These are phyloP conservation scores for Penium margaritaceum DNA, from an alignment of 139 green algal genomes.

Conservation along the genomic window DNA sequence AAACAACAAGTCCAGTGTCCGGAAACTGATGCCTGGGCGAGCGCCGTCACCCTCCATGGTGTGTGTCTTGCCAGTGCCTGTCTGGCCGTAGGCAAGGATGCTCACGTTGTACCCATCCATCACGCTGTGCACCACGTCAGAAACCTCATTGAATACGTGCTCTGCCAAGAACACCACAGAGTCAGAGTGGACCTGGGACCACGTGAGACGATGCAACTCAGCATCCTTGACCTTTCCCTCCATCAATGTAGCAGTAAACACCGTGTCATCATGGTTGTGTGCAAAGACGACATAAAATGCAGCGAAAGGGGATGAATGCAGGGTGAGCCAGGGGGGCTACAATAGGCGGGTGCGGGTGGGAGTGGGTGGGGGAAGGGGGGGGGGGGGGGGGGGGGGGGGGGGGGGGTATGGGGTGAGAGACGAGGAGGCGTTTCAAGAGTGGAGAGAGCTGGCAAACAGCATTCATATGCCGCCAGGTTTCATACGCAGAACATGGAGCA, in stretches of 20 bases:
- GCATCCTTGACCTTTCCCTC: neutral
- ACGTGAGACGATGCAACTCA: neutral
- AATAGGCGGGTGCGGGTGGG: neutral
- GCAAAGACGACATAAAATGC: neutral
- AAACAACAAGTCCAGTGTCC: constrained; percentile 75
- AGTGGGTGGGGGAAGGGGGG: neutral
- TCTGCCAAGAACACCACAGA: neutral
- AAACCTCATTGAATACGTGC: constrained; percentile 80
- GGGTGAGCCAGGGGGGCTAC: too few relatives aligned
- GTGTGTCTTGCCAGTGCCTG: constrained; percentile 53
- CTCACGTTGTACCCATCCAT: constrained; percentile 83
- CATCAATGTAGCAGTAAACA: neutral
- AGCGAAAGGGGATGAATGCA: neutral
- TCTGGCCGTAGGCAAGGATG: constrained; percentile 61
- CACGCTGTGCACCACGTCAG: constrained; percentile 73
- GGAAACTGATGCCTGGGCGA: constrained; percentile 68
- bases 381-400: neutral
- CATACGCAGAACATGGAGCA: too few relatives aligned
- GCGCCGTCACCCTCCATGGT: constrained; percentile 54
- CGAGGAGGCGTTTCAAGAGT: too few relatives aligned
- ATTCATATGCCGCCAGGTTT: too few relatives aligned
- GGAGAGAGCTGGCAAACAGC: too few relatives aligned
- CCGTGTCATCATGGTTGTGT: neutral
- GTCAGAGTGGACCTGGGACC: neutral
- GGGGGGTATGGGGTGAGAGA: neutral